These are phyloP conservation scores for Globisporangium iwayamae DNA, from an alignment of 352 stramenopile species.

Conservation along the genomic window DNA sequence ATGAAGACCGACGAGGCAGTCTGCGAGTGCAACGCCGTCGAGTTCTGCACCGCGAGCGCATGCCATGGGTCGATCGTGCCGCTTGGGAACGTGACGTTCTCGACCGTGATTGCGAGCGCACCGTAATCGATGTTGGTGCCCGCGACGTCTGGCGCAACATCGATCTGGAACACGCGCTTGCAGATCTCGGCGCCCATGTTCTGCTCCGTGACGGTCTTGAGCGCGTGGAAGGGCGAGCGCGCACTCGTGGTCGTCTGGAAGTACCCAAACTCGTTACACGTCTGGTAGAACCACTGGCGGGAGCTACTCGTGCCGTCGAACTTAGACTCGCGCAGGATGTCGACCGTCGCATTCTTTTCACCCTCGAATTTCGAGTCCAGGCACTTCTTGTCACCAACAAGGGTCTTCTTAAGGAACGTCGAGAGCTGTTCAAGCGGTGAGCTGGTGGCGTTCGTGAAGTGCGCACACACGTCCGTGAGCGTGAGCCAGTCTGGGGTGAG, in stretches of 20 bases:
- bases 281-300: slow-evolving; percentile 86
- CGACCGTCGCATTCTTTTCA: slow-evolving; percentile 52
- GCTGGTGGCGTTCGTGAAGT: slow-evolving; percentile 33
- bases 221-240: slow-evolving; percentile 57
- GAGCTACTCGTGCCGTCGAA: slow-evolving; percentile 71
- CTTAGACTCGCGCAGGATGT: slow-evolving; percentile 49
- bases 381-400: slow-evolving; percentile 37
- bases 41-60: slow-evolving; percentile 71
- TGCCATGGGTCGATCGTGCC: slow-evolving; percentile 87
- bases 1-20: slow-evolving; percentile 68
- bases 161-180: slow-evolving; percentile 76
- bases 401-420: slow-evolving; percentile 53
- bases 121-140: slow-evolving; percentile 78
- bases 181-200: slow-evolving; percentile 77
- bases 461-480: slow-evolving; percentile 57
- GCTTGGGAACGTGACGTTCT: slow-evolving; percentile 77
- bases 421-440: slow-evolving; percentile 40
- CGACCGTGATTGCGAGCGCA: slow-evolving; percentile 67
- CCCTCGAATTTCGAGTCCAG: slow-evolving; percentile 83
- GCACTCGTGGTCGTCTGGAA: slow-evolving; percentile 72
- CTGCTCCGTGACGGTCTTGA: slow-evolving; percentile 66
- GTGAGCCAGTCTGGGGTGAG: slow-evolving; percentile 47
- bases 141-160: slow-evolving; percentile 48
- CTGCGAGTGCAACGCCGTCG: slow-evolving; percentile 47
- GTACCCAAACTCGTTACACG: slow-evolving; percentile 89